Evolutionary conservation across 495 filamentous ascomycete genomes (phyloP).

Genomic region (Penicillium lividum): DNA sequence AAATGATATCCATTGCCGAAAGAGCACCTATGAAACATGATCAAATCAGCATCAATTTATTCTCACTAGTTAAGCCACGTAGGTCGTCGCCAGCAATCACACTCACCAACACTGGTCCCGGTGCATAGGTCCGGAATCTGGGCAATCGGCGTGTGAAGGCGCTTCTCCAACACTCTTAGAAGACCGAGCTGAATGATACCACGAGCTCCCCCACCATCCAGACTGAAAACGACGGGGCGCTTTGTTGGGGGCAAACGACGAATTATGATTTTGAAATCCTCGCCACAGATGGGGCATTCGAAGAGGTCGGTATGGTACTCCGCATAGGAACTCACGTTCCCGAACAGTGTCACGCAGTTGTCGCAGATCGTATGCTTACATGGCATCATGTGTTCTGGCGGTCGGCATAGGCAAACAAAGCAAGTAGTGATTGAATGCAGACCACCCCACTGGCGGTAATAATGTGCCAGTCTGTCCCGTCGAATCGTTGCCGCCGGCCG

Average conservation of each 20-base stretch:
- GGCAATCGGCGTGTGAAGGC: conserved; percentile 42
- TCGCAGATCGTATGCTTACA: conserved; percentile 38
- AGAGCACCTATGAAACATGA: no score
- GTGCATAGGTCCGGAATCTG: conserved; percentile 54
- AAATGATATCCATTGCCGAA: conserved; percentile 3
- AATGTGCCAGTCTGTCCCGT: no score
- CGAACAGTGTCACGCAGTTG: conserved; percentile 28
- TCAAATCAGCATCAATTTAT: no score
- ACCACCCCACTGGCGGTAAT: conserved; percentile 6
- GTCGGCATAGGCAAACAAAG: conserved; percentile 27
- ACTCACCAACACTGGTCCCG: conserved; percentile 51
- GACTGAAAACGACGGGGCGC: conserved; percentile 51
- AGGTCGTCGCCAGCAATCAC: not conserved
- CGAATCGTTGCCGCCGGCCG: no score
- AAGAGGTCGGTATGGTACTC: conserved; percentile 23
- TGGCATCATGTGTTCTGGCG: conserved; percentile 33
- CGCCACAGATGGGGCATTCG: conserved; percentile 37
- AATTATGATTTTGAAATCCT: conserved; percentile 29
- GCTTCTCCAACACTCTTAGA: conserved; percentile 42
- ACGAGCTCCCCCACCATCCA: conserved; percentile 60
- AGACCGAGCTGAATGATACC: conserved; percentile 50
- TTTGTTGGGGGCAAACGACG: conserved; percentile 40
- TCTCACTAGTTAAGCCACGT: no score
- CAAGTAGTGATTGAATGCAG: conserved; percentile 23
- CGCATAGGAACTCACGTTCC: not conserved